Conservation (phyloP, 441 rosid species). For the Erodium moschatum region DNA sequence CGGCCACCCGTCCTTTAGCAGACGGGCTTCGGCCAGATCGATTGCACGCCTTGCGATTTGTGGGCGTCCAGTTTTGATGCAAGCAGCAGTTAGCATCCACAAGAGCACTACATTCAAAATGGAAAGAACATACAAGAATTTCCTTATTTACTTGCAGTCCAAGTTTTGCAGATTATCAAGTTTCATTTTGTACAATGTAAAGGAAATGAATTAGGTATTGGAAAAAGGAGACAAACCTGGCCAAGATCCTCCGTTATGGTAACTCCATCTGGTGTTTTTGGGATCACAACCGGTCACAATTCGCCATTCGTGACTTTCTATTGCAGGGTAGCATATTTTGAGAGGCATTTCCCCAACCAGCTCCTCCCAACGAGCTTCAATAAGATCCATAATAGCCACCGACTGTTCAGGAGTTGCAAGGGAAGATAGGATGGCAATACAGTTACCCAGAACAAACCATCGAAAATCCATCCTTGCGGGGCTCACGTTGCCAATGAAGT, state of each 20-base stretch:
- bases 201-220: no score
- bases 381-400: constrained; percentile 83
- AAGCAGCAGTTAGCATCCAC: no score
- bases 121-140: no score
- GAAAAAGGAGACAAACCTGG: constrained; percentile 43
- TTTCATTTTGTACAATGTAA: no score
- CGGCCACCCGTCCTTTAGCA: no score
- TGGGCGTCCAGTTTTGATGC: no score
- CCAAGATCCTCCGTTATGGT: constrained; percentile 97
- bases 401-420: constrained; percentile 85
- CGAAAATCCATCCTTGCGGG: constrained; percentile 53
- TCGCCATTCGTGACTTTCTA: constrained; percentile 80
- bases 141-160: no score
- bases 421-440: constrained; percentile 75
- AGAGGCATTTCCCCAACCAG: constrained; percentile 90
- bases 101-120: no score
- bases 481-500: no score
- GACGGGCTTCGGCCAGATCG: no score
- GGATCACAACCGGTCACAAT: constrained; percentile 81
- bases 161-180: no score
- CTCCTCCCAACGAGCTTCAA: constrained; percentile 87
- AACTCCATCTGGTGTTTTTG: constrained; percentile 85
- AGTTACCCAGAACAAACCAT: constrained; percentile 90
- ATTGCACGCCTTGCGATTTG: no score
- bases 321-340: constrained; percentile 78